These are phyloP conservation scores for Rhizophagus prolifer DNA, from an alignment of 192 early-diverging fungal genomes.

Conservation along the genomic window DNA sequence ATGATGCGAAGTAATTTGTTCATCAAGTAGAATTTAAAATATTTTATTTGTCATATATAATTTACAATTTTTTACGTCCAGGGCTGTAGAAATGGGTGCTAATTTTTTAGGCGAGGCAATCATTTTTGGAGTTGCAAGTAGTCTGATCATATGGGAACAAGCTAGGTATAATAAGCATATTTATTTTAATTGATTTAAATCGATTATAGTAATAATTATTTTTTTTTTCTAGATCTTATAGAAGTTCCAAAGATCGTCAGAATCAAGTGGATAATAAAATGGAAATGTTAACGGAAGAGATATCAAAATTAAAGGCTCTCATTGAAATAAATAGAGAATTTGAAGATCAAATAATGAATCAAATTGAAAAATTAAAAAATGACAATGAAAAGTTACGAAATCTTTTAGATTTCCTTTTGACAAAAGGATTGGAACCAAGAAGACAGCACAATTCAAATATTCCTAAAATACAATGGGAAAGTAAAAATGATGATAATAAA, in stretches of 20 bases:
- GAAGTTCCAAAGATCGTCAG: constrained; percentile 47
- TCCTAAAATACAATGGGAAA: not conserved
- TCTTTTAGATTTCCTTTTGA: not conserved
- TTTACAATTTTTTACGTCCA: constrained; percentile 25
- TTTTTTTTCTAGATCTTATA: constrained; percentile 41
- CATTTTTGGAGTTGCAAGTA: constrained; percentile 74
- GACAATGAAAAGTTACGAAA: constrained; percentile 11
- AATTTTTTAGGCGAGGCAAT: constrained; percentile 79
- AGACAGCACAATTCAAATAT: not conserved
- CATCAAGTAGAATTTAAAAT: not conserved
- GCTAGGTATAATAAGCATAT: constrained; percentile 53
- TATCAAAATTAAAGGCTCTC: not conserved
- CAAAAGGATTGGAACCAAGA: not conserved
- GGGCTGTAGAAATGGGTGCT: constrained; percentile 78
- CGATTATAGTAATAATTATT: not conserved
- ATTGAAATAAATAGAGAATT: not conserved
- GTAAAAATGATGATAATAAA: not conserved
- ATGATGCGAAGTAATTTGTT: constrained; percentile 58
- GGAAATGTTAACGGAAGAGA: constrained; percentile 40
- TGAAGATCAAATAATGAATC: not conserved
- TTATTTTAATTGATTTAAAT: not conserved
- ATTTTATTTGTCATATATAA: not conserved
- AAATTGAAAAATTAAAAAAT: not conserved
- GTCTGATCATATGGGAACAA: constrained; percentile 69
- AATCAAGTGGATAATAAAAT: constrained; percentile 55